Evolutionary conservation across 2,329 filamentous ascomycete genomes (phyloP).

Genomic region (Aspergillus awamori): DNA sequence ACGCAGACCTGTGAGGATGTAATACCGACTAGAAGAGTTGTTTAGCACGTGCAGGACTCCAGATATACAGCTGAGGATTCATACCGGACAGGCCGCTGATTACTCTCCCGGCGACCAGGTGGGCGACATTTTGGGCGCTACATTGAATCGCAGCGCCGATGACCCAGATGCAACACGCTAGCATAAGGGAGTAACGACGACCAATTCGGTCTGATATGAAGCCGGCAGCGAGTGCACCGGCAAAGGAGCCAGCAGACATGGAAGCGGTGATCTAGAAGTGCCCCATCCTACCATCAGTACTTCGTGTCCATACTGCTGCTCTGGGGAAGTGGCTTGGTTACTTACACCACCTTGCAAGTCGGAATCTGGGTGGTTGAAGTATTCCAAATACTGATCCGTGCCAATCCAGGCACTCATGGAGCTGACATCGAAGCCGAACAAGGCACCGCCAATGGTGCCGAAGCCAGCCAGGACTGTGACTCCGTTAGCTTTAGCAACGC

Average conservation of each 20-base stretch:
- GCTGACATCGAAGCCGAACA: constrained; percentile 62
- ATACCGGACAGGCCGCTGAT: constrained; percentile 42
- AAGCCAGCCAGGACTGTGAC: constrained; percentile 55
- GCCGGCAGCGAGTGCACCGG: constrained; percentile 57
- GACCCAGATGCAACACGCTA: constrained; percentile 38
- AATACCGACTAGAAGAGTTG: constrained; percentile 37
- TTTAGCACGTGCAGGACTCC: not conserved
- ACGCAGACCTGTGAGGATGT: constrained; percentile 50
- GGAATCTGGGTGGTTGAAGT: constrained; percentile 54
- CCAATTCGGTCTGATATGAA: constrained; percentile 40
- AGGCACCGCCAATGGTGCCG: constrained; percentile 58
- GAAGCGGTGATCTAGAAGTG: constrained; percentile 63
- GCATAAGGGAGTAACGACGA: constrained; percentile 46
- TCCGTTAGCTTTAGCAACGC: not conserved
- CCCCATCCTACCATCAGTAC: constrained; percentile 25
- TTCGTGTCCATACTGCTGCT: not conserved
- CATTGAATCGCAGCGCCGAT: constrained; percentile 39
- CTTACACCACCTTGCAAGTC: constrained; percentile 41
- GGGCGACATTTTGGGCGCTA: constrained; percentile 35
- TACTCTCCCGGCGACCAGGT: constrained; percentile 54
- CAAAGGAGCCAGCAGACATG: constrained; percentile 72
- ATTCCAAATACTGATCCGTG: constrained; percentile 56
- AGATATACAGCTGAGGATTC: not conserved
- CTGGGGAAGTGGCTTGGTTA: not conserved
- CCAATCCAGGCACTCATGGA: constrained; percentile 52